Evolutionary conservation across 495 filamentous ascomycete species (phyloP), one percentile per base, ranked within the genome.

Genomic region (Neurospora hispaniola): DNA sequence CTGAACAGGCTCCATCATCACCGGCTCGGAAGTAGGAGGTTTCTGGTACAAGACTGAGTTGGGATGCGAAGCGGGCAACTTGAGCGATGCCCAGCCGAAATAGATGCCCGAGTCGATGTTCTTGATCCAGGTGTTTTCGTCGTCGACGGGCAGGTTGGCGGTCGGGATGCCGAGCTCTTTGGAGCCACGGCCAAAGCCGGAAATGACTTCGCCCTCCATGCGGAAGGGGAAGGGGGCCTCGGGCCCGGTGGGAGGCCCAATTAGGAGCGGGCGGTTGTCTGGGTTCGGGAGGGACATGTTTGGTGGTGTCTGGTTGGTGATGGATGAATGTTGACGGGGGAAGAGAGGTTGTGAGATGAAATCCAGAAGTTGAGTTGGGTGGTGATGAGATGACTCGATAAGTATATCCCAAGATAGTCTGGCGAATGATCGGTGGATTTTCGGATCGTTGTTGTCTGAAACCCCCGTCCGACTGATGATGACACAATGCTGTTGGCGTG

Each of bases 141-240:
- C 89, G 71, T 91, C 89, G 72, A 97, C 86, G 48, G 96, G 94
- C 75, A 99, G 94, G 84, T 99, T 99, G 77, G 96, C 96, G 0
- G 96, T 99, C 4, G 96, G 96, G 81, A 98, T 98, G 72, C 95
- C 94, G 73, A 99, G 90, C 86, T 97, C 94, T 84, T 93, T 95
- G 79, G 91, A 94, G 54, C 96, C 96, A 59, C 96, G 90, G 20
- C 96, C 96, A 82, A 98, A 98, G 46, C 96, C 96, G 79, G 92
- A 90, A 77, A 98, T 93, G 18, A 99, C 93, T 69, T 89, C 86
- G 8, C 96, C 96, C 48, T 89, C 89, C 79, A 98, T 87, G 69
- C 85, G 88, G 74, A 97, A 84, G 0, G 96, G 96, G 82, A 90
- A 98, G 0, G 96, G 95, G 16, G 88, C 71, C 73, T 86, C 81